A percentile compares a stretch with the other conserved stretches of the same genome.
phyloP scores from a whole-genome alignment of 768 basidiomycete genomes.

The Strobilomyces dryophilus region DNA sequence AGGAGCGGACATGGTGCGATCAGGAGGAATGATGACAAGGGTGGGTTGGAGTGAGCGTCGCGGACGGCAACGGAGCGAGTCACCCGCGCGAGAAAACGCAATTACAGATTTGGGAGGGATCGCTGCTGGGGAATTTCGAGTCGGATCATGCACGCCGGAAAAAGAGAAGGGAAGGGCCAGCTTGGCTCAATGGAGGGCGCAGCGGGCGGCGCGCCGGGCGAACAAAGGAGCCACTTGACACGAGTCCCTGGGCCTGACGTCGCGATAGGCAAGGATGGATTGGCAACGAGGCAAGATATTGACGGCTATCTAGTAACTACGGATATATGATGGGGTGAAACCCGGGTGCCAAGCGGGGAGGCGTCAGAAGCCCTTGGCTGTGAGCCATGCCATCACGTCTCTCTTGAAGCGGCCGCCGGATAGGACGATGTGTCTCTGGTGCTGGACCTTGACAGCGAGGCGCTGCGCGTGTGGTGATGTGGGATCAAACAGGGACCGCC shows the following conservation, averaged over 20 bases:
- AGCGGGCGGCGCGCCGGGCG: not conserved
- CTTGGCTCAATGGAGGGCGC: constrained; percentile 2
- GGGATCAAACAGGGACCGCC: constrained; percentile 44
- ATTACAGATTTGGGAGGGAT: not conserved
- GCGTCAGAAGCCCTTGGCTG: constrained; percentile 56
- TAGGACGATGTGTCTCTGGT: constrained; percentile 53
- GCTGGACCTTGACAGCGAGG: constrained; percentile 45
- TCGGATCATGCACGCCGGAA: not conserved
- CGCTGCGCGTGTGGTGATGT: constrained; percentile 44
- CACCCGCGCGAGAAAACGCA: not conserved
- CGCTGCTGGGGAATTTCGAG: not conserved
- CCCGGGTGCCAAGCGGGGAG: constrained; percentile 11
- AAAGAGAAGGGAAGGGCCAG: too few relatives aligned
- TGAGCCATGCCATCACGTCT: constrained; percentile 60
- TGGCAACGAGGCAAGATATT: not conserved
- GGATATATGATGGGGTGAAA: constrained; percentile 9
- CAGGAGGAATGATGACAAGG: not conserved
- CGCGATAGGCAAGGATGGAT: not conserved
- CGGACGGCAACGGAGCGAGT: not conserved
- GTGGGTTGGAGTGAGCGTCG: not conserved
- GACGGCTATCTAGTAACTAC: constrained; percentile 11
- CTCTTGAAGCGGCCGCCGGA: constrained; percentile 62
- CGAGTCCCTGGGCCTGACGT: not conserved
- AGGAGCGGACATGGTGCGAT: constrained; percentile 15
- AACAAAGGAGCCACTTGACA: not conserved